Conservation (phyloP, 2,329 filamentous ascomycete genomes). For the Cladophialophora exuberans region DNA sequence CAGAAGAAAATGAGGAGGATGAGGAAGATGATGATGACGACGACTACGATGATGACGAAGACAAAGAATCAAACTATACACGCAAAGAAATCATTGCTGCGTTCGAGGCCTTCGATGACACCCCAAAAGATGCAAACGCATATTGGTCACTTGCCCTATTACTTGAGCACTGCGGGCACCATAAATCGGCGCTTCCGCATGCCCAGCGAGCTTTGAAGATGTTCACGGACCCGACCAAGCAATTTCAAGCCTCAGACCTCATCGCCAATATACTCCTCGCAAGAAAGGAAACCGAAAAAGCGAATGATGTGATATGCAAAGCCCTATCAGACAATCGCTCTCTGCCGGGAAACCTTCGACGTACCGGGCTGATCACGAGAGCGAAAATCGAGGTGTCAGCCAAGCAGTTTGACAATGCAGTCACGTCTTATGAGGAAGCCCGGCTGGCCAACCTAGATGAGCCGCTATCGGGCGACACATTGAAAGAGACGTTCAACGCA, state of each 20-base stretch:
- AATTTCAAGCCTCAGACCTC: not conserved
- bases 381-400: not conserved
- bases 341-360: not conserved
- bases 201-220: not conserved
- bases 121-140: conserved; percentile 1
- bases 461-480: conserved; percentile 3
- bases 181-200: not conserved
- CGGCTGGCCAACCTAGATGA: conserved; percentile 1
- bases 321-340: not conserved
- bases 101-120: conserved; percentile 2
- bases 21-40: too few relatives aligned
- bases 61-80: not conserved
- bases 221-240: not conserved
- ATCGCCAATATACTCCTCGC: conserved; percentile 1
- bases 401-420: conserved; percentile 1
- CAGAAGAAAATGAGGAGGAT: not conserved
- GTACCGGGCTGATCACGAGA: conserved; percentile 4
- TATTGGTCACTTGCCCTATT: not conserved
- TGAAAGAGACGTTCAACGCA: not conserved
- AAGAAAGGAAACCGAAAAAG: not conserved
- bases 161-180: not conserved
- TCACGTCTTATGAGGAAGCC: conserved; percentile 4
- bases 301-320: not conserved
- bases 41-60: not conserved
- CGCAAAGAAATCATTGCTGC: conserved; percentile 2